phyloP scores from a whole-genome alignment of 1,139 yeast genomes.

The Kurtzmaniella quercitrusa region DNA sequence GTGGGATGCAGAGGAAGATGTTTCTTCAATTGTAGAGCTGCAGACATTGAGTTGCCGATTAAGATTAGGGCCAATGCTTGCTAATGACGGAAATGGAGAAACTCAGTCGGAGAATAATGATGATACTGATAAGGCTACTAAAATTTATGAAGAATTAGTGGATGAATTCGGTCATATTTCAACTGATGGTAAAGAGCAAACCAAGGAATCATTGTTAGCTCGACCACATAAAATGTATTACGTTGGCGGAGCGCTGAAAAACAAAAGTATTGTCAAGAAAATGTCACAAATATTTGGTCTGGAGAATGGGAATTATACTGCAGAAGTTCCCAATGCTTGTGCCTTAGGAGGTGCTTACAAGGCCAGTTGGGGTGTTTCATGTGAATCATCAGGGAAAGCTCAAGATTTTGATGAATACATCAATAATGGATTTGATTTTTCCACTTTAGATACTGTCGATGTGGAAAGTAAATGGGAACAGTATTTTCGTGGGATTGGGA shows the following conservation, averaged over 20 bases:
- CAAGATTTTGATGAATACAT: conserved; percentile 43
- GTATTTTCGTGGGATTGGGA: conserved; percentile 47
- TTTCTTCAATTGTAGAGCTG: conserved; percentile 73
- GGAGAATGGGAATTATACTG: conserved; percentile 58
- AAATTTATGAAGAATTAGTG: conserved; percentile 22
- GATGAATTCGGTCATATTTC: conserved; percentile 37
- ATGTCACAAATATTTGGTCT: conserved; percentile 72
- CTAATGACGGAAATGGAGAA: conserved; percentile 13
- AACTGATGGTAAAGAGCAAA: conserved; percentile 49
- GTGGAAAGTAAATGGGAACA: conserved; percentile 43
- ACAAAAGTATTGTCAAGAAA: conserved; percentile 59
- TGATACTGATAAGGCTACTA: too few species aligned
- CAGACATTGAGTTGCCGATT: conserved; percentile 83
- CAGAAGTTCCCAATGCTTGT: conserved; percentile 85
- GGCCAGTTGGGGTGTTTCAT: conserved; percentile 64
- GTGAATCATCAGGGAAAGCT: conserved; percentile 33
- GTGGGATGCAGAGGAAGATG: conserved; percentile 62
- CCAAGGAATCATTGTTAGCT: conserved; percentile 37
- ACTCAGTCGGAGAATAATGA: conserved; percentile 4
- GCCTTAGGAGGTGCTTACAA: conserved; percentile 93
- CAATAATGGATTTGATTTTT: conserved; percentile 38
- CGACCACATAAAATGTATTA: conserved; percentile 70
- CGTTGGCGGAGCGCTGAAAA: conserved; percentile 87
- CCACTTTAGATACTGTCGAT: conserved; percentile 42
- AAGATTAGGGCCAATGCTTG: conserved; percentile 69